Evolutionary conservation across 805 yeast species (phyloP), one percentile per base, ranked within the genome.

Genomic region (Candida chauliodis): DNA sequence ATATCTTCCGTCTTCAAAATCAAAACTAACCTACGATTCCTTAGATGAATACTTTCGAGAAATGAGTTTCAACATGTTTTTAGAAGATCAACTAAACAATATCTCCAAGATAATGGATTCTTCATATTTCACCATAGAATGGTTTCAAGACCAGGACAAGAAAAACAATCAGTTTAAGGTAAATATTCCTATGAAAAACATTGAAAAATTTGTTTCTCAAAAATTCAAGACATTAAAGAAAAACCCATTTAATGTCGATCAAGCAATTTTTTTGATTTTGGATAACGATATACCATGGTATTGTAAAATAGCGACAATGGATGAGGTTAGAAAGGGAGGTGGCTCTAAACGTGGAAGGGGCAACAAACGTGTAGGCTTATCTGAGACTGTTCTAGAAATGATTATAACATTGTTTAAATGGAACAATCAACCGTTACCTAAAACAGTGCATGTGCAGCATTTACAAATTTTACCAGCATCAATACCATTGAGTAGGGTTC

Each of bases 401-500:
- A 59, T 76, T 13, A 55, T 81, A 22, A 73, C 73, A 38, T 62
- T 78, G 15, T 79, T 71, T 50, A 63, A 69, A 11, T 81, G 89
- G 88, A 81, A 80, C 49, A 80, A 80, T 50, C 55, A 57, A 31
- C 67, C 68, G 3, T 61, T 79, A 42, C 84, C 84, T 1, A 58
- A 52, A 8, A 55, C 69, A 2, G 63, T 68, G 4, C 63, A 67
- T 35, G 63, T 67, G 5, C 53, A 56, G 28, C 51, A 50, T 23
- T 54, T 66, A 30, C 55, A 62, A 23, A 51, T 83, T 9, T 50
- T 82, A 34, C 87, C 88, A 1, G 78, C 79, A 15, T 76, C 83
- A 7, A 75, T 77, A 4, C 82, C 83, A 2, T 75, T 79, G 5
- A 72, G 77, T 30, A 63, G 89, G 55, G 79, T 80, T 5, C 63